phyloP scores from a whole-genome alignment of 805 yeast species.

The Hanseniaspora lachancei region DNA sequence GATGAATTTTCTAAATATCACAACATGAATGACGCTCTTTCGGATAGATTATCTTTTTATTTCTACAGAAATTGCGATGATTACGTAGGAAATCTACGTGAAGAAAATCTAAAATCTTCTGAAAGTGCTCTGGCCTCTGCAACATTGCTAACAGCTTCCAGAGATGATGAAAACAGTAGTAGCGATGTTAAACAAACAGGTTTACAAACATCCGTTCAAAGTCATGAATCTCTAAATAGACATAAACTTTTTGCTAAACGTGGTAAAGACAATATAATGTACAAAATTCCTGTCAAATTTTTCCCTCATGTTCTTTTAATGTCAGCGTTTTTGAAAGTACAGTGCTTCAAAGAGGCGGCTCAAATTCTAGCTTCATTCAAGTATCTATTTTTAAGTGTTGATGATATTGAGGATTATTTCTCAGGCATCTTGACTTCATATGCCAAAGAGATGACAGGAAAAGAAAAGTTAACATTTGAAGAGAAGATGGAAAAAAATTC shows the following conservation, averaged over 20 bases:
- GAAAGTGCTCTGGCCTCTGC: conserved; percentile 71
- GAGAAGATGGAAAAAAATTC: neutral
- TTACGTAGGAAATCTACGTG: conserved; percentile 31
- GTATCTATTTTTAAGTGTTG: neutral
- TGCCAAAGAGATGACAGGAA: neutral
- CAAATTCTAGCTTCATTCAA: neutral
- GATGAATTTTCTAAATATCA: neutral
- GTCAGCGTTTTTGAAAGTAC: neutral
- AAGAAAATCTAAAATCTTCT: conserved; percentile 39
- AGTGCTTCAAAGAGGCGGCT: neutral
- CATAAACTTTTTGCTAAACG: neutral
- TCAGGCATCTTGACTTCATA: neutral
- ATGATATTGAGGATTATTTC: neutral
- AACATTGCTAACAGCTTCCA: conserved; percentile 51
- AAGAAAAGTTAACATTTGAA: neutral
- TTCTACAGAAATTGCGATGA: conserved; percentile 35
- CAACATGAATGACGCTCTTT: conserved; percentile 39
- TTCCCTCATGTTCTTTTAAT: neutral
- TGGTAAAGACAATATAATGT: neutral
- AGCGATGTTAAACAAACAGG: neutral
- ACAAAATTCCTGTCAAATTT: neutral
- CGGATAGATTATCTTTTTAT: conserved; percentile 39
- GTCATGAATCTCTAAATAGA: neutral
- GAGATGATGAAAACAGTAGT: neutral
- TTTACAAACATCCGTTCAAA: too few species aligned